Evolutionary conservation across 768 basidiomycete species (phyloP).

Genomic region (Leccinum disarticulatum): DNA sequence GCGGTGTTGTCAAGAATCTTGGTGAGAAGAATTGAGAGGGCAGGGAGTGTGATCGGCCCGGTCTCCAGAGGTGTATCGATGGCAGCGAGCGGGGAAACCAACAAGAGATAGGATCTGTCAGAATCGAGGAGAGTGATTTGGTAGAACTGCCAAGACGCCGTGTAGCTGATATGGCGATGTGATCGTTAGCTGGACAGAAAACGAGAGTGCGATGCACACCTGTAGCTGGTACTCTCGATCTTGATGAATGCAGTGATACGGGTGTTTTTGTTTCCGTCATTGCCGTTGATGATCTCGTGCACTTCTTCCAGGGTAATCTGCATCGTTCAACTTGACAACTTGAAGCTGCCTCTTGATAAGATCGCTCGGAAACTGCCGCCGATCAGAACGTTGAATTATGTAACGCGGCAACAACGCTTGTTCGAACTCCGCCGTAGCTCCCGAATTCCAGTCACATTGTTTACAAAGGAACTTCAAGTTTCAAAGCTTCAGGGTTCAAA

Average conservation of each 20-base stretch:
- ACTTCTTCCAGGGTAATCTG: constrained; percentile 30
- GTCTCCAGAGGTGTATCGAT: constrained; percentile 10
- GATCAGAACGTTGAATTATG: background rate
- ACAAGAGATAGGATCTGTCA: constrained; percentile 28
- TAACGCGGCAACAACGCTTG: no score
- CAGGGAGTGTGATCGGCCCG: constrained; percentile 30
- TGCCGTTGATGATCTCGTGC: constrained; percentile 30
- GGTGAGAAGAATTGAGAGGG: constrained; percentile 40
- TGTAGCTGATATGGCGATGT: constrained; percentile 24
- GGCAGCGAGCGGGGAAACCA: constrained; percentile 17
- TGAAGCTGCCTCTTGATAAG: no score
- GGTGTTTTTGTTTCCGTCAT: constrained; percentile 16
- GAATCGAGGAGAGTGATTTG: constrained; percentile 26
- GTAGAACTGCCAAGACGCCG: constrained; percentile 26
- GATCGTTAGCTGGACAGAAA: background rate
- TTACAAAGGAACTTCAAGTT: no score
- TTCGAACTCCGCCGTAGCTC: no score
- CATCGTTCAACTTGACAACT: constrained; percentile 2
- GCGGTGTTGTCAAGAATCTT: constrained; percentile 44
- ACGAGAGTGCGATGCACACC: constrained; percentile 21
- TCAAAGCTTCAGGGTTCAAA: no score
- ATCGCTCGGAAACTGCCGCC: background rate
- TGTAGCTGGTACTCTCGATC: constrained; percentile 29
- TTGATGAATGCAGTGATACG: constrained; percentile 21
- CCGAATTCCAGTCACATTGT: no score